Evolutionary conservation across 2,329 filamentous ascomycete genomes (phyloP), one percentile per base, ranked within the genome.

Genomic region (Xylariaceae sp.): DNA sequence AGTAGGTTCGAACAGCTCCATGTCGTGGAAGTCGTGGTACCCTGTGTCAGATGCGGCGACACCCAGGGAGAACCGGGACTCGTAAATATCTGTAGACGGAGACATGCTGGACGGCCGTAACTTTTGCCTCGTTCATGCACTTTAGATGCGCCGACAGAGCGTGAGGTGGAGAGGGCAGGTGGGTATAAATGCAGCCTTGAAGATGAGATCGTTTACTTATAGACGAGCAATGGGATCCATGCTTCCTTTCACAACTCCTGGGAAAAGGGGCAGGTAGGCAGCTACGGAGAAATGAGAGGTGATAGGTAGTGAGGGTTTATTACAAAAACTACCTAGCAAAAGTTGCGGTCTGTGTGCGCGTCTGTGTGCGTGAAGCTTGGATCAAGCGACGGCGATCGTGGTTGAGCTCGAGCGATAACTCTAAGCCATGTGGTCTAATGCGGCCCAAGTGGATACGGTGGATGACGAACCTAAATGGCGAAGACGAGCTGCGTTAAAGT

Each of bases 11-110:
- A 69, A 73, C 2, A 76, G 60, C 57, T 80, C 78, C 22, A 74
- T 67, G 51, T 80, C 76, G 56, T 77, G 70, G 62, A 80, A 80
- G 70, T 77, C 80, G 65, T 80, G 77, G 65, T 80, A 80, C 3
- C 76, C 79, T 34, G 74, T 74, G 61, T 76, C 75, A 26, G 78
- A 79, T 45, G 68, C 68, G 47, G 75, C 73, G 57, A 74, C 65
- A 64, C 73, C 77, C 44, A 26, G 26, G 4, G 26, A 26, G 43
- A 73, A 74, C 32, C 61, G 60, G 18, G 68, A 65, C 43, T 65
- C 65, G 36, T 64, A 57, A 29, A 64, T 58, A 51, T 59, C 51
- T 18, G 58, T 47, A 36, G 59, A 54, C 45, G 62, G 48, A 47
- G 60, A 60, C 65, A 66, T 67, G 39, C 40, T 61, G 59, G 51